Base-by-base conservation (phyloP, 1,284 basidiomycete species). In the Trametes pubescens region DNA sequence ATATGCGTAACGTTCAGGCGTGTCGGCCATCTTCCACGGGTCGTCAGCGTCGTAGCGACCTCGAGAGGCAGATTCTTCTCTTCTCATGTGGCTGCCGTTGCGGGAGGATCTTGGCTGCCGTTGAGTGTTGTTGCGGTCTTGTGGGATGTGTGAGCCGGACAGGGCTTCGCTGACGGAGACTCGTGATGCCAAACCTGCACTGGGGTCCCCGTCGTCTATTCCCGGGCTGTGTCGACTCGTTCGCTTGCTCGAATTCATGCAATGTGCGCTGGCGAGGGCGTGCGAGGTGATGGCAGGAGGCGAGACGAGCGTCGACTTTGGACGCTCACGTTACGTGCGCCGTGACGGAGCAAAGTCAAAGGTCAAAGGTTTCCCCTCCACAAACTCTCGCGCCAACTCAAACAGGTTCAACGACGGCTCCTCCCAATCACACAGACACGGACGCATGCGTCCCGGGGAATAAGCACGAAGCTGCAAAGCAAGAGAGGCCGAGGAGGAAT, bases 1-100 rank as follows among this genome's bases (percentile, higher is more conserved):
- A 69, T 82, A 82, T 64, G 77, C 72, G 72, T 86, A 85, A 65
- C 83, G 83, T 71, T 88, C 84, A 66, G 82, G 81, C 52, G 71
- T 68, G 67, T 85, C 82, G 59, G 77, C 73, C 62, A 78, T 76
- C 64, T 80, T 81, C 86, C 87, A 86, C 35, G 60, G 64, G 63
- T 79, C 79, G 64, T 85, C 84, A 63, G 76, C 72, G 59, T 84
- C 84, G 70, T 79, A 81, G 67, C 82, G 82, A 69, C 71, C 74
- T 61, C 82, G 80, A 66, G 85, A 83, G 22, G 85, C 80, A 61
- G 82, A 76, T 16, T 79, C 75, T 59, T 86, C 86, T 71, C 83
- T 80, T 72, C 75, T 82, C 73, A 81, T 79, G 69, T 82, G 83
- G 67, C 79, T 76, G 48, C 44, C 44, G 53, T 59, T 38, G 58